Evolutionary conservation across 768 basidiomycete genomes (phyloP).

Genomic region (Kwoniella sp.): DNA sequence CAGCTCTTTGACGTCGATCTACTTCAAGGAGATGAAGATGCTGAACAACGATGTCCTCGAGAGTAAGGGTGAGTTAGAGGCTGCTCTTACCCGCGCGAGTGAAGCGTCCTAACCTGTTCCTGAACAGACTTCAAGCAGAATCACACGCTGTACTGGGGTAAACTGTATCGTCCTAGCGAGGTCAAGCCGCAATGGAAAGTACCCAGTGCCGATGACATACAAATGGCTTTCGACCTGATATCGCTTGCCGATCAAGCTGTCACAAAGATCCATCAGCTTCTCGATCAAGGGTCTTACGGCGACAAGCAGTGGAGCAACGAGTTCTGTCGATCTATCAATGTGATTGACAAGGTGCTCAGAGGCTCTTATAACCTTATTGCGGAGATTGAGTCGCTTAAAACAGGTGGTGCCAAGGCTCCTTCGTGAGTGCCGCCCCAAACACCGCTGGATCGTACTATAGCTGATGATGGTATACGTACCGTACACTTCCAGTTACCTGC

Average conservation of each 20-base stretch:
- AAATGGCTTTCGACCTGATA: constrained; percentile 72
- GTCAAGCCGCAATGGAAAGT: constrained; percentile 84
- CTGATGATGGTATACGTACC: no score
- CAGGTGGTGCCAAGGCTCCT: constrained; percentile 61
- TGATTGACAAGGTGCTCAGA: constrained; percentile 73
- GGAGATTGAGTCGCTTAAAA: constrained; percentile 54
- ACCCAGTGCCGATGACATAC: constrained; percentile 69
- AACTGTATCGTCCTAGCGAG: constrained; percentile 69
- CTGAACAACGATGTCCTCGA: constrained; percentile 76
- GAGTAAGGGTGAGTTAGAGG: constrained; percentile 63
- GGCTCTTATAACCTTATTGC: constrained; percentile 60
- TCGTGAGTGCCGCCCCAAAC: constrained; percentile 27
- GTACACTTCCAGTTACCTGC: constrained; percentile 34
- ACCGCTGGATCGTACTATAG: no score
- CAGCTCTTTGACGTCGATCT: constrained; percentile 75
- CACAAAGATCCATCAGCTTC: constrained; percentile 62
- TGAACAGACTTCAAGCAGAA: constrained; percentile 66
- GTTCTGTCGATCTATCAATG: constrained; percentile 75
- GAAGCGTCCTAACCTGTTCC: background rate
- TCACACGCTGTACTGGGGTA: constrained; percentile 79
- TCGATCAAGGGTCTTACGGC: constrained; percentile 61
- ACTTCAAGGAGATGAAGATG: constrained; percentile 77
- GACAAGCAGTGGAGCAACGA: constrained; percentile 85
- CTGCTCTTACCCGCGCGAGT: no score
- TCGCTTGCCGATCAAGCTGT: constrained; percentile 63